Conservation (phyloP, 495 filamentous ascomycete genomes). For the Aspergillus bridgeri region DNA sequence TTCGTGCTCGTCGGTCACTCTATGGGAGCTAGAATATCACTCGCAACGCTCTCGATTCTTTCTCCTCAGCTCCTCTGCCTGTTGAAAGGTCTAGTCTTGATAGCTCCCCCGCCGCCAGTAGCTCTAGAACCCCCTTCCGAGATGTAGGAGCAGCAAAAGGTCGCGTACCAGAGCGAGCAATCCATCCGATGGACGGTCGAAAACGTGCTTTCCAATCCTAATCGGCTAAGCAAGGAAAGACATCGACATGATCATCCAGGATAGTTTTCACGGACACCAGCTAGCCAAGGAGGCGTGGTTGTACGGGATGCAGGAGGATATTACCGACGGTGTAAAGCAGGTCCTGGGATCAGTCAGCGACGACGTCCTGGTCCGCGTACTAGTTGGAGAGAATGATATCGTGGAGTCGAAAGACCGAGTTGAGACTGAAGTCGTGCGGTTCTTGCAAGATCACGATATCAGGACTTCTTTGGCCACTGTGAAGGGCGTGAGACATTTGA, state of each 20-base stretch:
- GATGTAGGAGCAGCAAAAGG: conserved; percentile 34
- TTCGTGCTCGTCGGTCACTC: conserved; percentile 40
- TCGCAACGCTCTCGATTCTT: conserved; percentile 23
- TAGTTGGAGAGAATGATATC: conserved; percentile 32
- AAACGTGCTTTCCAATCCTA: conserved; percentile 33
- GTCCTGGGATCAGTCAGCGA: not conserved
- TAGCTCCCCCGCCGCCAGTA: conserved; percentile 34
- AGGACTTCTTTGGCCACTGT: conserved; percentile 10
- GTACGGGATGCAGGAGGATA: conserved; percentile 41
- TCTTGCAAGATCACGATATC: conserved; percentile 12
- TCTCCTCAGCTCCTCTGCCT: conserved; percentile 3
- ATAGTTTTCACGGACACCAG: conserved; percentile 29
- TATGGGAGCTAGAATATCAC: conserved; percentile 43
- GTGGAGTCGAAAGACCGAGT: conserved; percentile 35
- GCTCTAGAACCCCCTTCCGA: conserved; percentile 30
- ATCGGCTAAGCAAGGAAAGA: conserved; percentile 17
- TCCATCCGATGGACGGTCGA: conserved; percentile 29
- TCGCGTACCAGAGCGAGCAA: conserved; percentile 29
- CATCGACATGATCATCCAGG: conserved; percentile 21
- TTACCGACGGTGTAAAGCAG: conserved; percentile 16
- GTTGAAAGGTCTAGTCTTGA: conserved; percentile 32
- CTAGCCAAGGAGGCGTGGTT: conserved; percentile 39
- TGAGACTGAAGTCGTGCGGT: conserved; percentile 22
- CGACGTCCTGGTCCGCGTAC: conserved; percentile 18
- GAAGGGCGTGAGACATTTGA: conserved; percentile 15